Evolutionary conservation across 352 stramenopile species (phyloP), one percentile per base, ranked within the genome.

Genomic region (Hyaloperonospora arabidopsidis): DNA sequence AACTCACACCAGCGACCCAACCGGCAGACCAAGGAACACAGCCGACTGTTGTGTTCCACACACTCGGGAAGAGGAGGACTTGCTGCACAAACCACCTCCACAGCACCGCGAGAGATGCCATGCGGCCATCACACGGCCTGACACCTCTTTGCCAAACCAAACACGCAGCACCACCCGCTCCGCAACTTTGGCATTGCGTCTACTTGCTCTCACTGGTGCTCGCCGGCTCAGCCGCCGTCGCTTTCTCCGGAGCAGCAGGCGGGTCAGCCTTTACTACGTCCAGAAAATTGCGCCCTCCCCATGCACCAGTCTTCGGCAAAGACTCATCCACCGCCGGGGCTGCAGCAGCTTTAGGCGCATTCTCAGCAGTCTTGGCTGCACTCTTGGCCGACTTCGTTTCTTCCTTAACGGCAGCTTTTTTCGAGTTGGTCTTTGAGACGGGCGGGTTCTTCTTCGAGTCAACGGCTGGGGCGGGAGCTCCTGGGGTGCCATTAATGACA

Each of bases 181-280:
- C 35, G 50, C 44, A 22, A 65, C 50, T 48, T 62, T 49, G 41
- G 39, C 52, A 56, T 45, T 56, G 41, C 48, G 12, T 67, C 60
- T 79, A 79, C 54, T 77, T 76, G 59, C 65, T 74, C 43, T 79
- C 69, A 52, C 63, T 72, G 12, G 74, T 61, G 52, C 61, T 73
- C 48, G 53, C 46, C 57, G 51, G 34, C 71, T 61, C 70, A 68
- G 36, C 49, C 23, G 52, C 45, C 15, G 64, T 54, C 28, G 40
- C 46, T 46, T 74, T 76, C 39, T 70, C 69, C 47, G 68, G 67
- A 6, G 70, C 68, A 46, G 56, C 64, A 60, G 67, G 54, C 17
- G 76, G 77, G 45, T 90, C 77, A 57, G 79, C 72, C 68, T 89
- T 93, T 45, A 93, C 82, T 14, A 93, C 79, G 52, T 93, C 82